Conservation (phyloP, 208 protist genomes). For the Sergeia podlipaevii region DNA sequence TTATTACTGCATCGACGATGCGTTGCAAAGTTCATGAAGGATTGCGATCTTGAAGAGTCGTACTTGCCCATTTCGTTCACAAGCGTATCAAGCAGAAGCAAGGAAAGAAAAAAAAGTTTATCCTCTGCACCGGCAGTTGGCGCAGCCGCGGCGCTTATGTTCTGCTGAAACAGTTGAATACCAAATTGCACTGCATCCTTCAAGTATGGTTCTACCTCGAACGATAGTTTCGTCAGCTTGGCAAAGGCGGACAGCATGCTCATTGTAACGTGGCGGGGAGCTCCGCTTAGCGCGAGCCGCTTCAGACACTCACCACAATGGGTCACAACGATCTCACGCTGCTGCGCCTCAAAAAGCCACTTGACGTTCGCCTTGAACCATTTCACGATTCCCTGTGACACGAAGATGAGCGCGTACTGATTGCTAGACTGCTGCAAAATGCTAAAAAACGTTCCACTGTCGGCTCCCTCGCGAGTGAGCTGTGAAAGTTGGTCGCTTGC, state of each 20-base stretch:
- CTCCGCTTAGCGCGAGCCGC: constrained; percentile 43
- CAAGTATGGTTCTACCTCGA: constrained; percentile 56
- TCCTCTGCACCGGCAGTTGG: background rate
- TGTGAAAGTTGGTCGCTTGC: constrained; percentile 37
- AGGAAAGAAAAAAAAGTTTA: constrained; percentile 21
- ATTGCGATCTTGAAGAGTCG: constrained; percentile 59
- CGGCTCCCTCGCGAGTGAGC: constrained; percentile 47
- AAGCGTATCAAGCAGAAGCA: constrained; percentile 54
- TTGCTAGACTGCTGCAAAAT: constrained; percentile 65
- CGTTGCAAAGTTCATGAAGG: constrained; percentile 65
- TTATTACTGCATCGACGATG: constrained; percentile 81
- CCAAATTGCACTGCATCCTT: constrained; percentile 39
- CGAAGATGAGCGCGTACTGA: constrained; percentile 78
- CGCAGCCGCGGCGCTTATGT: background rate
- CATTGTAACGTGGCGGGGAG: constrained; percentile 58
- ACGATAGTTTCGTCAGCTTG: constrained; percentile 66
- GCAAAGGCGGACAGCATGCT: constrained; percentile 50
- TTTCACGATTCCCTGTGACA: constrained; percentile 54
- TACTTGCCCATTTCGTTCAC: constrained; percentile 68
- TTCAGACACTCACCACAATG: constrained; percentile 63
- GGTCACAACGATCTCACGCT: constrained; percentile 40
- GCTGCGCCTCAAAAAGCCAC: constrained; percentile 38
- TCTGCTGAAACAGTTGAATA: constrained; percentile 39
- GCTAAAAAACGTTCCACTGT: background rate
- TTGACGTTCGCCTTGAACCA: constrained; percentile 64